Evolutionary conservation across 2,329 filamentous ascomycete genomes (phyloP).

Genomic region (Rutstroemia sydowiana): DNA sequence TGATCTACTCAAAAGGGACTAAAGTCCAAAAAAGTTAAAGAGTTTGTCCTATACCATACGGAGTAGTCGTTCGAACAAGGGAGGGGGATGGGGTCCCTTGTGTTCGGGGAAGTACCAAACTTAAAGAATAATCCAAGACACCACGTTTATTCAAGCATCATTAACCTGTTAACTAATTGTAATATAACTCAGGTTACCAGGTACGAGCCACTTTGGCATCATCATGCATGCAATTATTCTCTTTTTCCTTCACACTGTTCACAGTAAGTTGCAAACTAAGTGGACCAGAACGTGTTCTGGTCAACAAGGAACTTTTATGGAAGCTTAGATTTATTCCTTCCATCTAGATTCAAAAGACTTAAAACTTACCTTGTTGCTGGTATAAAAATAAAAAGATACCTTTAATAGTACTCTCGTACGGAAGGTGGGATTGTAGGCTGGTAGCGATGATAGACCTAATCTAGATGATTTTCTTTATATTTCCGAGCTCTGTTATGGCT

Average conservation of each 20-base stretch:
- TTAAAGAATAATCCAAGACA: conserved; percentile 14
- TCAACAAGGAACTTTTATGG: conserved; percentile 6
- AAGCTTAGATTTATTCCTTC: conserved; percentile 17
- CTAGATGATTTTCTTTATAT: no score
- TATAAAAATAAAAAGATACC: no score
- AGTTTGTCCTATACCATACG: neutral
- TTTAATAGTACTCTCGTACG: no score
- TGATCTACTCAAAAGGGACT: neutral
- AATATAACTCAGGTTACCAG: conserved; percentile 8
- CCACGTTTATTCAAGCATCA: conserved; percentile 17
- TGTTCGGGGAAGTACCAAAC: conserved; percentile 11
- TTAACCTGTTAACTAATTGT: conserved; percentile 7
- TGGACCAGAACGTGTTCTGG: conserved; percentile 1
- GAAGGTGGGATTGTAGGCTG: no score
- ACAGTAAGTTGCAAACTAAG: neutral
- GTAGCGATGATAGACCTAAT: no score
- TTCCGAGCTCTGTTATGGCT: no score
- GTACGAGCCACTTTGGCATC: conserved; percentile 17
- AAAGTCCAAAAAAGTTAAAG: no score
- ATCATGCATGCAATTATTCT: conserved; percentile 22
- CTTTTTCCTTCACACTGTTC: neutral
- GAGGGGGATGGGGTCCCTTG: neutral
- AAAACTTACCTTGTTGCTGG: no score
- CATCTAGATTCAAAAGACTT: neutral
- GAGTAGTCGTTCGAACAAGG: conserved; percentile 2